These are phyloP conservation scores for Kurtzmaniella quercitrusa DNA, from an alignment of 1,139 yeast species.

Conservation along the genomic window DNA sequence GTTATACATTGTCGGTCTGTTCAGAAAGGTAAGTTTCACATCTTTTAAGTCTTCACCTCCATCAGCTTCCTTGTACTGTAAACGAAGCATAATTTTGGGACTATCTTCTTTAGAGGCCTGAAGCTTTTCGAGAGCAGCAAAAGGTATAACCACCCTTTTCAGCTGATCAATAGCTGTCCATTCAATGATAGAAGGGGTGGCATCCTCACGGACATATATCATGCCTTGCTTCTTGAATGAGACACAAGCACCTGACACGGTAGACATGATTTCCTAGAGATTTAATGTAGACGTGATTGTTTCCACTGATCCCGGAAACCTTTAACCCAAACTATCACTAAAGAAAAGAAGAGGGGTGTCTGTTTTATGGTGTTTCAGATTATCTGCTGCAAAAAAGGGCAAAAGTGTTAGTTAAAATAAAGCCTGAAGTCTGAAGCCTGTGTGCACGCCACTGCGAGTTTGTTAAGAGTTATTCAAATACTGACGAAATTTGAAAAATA, in stretches of 20 bases:
- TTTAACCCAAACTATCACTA: too few species aligned
- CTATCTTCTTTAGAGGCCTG: slow-evolving; percentile 73
- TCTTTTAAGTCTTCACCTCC: slow-evolving; percentile 35
- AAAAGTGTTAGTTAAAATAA: background rate
- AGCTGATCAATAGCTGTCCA: slow-evolving; percentile 72
- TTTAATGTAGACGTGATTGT: too few species aligned
- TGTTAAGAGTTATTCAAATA: too few species aligned
- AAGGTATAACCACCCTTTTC: slow-evolving; percentile 42
- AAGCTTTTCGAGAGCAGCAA: slow-evolving; percentile 54
- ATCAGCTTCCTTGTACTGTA: slow-evolving; percentile 38
- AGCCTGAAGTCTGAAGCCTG: background rate
- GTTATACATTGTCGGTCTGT: slow-evolving; percentile 71
- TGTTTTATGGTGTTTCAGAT: background rate
- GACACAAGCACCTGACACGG: slow-evolving; percentile 62
- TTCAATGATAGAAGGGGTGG: slow-evolving; percentile 56
- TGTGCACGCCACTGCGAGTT: background rate
- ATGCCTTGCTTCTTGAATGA: slow-evolving; percentile 67
- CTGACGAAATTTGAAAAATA: background rate
- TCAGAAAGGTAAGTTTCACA: slow-evolving; percentile 59
- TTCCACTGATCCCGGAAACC: too few species aligned
- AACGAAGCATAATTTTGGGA: slow-evolving; percentile 65
- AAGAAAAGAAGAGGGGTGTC: background rate
- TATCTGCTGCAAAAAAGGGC: background rate
- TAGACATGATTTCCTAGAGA: slow-evolving; percentile 19
- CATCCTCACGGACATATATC: slow-evolving; percentile 61